Evolutionary conservation across 2,329 filamentous ascomycete species (phyloP).

Genomic region (Thielaviopsis populi): DNA sequence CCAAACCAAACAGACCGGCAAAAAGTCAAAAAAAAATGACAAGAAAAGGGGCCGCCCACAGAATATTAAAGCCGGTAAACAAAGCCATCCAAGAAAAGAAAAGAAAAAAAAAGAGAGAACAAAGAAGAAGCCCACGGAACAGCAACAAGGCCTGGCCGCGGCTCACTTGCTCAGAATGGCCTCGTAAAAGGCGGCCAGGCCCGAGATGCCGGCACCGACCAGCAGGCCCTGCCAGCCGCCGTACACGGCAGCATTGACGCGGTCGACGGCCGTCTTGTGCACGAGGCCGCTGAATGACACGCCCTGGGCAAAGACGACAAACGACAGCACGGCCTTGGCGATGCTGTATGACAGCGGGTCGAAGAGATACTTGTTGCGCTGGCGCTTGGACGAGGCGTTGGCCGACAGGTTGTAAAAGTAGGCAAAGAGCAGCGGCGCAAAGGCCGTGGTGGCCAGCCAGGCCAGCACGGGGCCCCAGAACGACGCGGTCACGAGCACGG

Average conservation of each 20-base stretch:
- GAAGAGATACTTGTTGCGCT: slow-evolving; percentile 43
- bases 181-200: slow-evolving; percentile 59
- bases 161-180: slow-evolving; percentile 58
- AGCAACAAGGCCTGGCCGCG: too few relatives aligned
- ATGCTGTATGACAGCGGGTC: slow-evolving; percentile 88
- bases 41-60: not conserved
- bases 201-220: slow-evolving; percentile 52
- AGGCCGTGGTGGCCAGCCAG: slow-evolving; percentile 58
- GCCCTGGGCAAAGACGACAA: slow-evolving; percentile 60
- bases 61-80: slow-evolving; percentile 3
- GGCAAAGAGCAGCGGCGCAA: slow-evolving; percentile 55
- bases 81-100: not conserved
- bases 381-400: slow-evolving; percentile 25
- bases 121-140: not conserved
- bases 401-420: slow-evolving; percentile 83
- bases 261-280: slow-evolving; percentile 41
- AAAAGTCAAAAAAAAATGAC: too few relatives aligned
- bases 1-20: not conserved
- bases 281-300: slow-evolving; percentile 48
- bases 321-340: slow-evolving; percentile 67
- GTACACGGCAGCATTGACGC: slow-evolving; percentile 52
- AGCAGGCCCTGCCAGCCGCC: slow-evolving; percentile 57
- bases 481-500: slow-evolving; percentile 53
- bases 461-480: slow-evolving; percentile 76
- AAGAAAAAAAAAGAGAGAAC: not conserved